A percentile compares a stretch with the other conserved stretches of the same genome.
phyloP scores from a whole-genome alignment of 257 asterid species.

The Linaria vulgaris region DNA sequence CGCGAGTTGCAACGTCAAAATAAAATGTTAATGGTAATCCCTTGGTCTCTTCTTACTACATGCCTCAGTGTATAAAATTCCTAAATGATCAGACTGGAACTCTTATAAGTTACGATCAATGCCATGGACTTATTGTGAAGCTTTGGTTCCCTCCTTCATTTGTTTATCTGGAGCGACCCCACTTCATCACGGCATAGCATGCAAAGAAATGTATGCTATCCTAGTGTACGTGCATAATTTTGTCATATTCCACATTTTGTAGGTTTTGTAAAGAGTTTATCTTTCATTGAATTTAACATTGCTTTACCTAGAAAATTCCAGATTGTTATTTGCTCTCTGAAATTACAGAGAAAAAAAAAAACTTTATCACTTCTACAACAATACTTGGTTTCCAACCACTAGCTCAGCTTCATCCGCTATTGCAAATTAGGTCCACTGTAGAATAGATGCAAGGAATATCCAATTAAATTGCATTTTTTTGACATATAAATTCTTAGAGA shows the following conservation, averaged over 20 bases:
- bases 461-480: background rate
- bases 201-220: background rate
- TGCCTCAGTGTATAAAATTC: conserved; percentile 22
- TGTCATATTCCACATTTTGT: conserved; percentile 3
- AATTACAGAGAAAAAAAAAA: background rate
- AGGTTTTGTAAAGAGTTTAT: background rate
- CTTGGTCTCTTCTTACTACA: conserved; percentile 23
- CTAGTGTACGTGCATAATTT: conserved; percentile 9
- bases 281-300: background rate
- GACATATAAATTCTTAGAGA: background rate
- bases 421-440: background rate
- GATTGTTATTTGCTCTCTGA: background rate
- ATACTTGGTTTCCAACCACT: background rate
- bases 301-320: background rate
- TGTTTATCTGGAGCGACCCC: background rate
- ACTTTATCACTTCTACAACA: background rate
- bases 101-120: conserved; percentile 11
- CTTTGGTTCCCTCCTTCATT: background rate
- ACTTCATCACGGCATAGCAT: conserved; percentile 10
- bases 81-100: conserved; percentile 15
- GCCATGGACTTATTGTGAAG: conserved; percentile 12
- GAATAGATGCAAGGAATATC: background rate
- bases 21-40: conserved; percentile 75
- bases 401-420: background rate
- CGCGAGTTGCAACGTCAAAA: conserved; percentile 98